Percentiles rank a stretch among this genome's conserved stretches.
Evolutionary conservation across 495 filamentous ascomycete species (phyloP).

Genomic region (Cairneyella variabilis): DNA sequence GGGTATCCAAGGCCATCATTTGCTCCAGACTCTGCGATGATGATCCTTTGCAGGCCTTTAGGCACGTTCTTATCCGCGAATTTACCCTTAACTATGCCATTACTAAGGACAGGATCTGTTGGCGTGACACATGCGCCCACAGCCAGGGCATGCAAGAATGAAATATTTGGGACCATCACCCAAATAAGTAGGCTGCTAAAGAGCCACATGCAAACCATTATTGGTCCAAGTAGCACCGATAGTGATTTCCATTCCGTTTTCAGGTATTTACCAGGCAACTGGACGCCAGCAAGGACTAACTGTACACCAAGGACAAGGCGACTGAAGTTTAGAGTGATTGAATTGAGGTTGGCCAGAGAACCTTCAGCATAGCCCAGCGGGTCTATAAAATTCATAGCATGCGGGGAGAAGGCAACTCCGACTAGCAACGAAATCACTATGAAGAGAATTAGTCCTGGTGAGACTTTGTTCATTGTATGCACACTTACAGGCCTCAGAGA

Average conservation of each 20-base stretch:
- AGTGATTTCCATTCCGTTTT: conserved; percentile 75
- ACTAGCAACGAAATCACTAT: conserved; percentile 77
- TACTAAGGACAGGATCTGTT: conserved; percentile 84
- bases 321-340: conserved; percentile 75
- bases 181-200: conserved; percentile 71
- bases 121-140: conserved; percentile 85
- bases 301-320: conserved; percentile 87
- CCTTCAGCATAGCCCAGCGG: conserved; percentile 75
- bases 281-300: conserved; percentile 81
- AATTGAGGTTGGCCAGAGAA: conserved; percentile 49
- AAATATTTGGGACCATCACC: conserved; percentile 67
- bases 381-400: conserved; percentile 69
- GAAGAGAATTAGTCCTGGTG: background rate
- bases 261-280: conserved; percentile 80
- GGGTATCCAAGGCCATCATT: conserved; percentile 86
- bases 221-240: conserved; percentile 70
- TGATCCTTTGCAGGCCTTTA: conserved; percentile 72
- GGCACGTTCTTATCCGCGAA: conserved; percentile 89
- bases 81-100: conserved; percentile 86
- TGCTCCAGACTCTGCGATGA: conserved; percentile 83
- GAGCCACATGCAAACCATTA: conserved; percentile 92
- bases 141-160: conserved; percentile 71
- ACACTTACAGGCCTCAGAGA: conserved; percentile 76
- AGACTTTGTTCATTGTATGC: background rate
- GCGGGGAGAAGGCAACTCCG: conserved; percentile 74